Evolutionary conservation across 192 early-diverging fungal genomes (phyloP), one percentile per base, ranked within the genome.

Genomic region (Endogone sp.): DNA sequence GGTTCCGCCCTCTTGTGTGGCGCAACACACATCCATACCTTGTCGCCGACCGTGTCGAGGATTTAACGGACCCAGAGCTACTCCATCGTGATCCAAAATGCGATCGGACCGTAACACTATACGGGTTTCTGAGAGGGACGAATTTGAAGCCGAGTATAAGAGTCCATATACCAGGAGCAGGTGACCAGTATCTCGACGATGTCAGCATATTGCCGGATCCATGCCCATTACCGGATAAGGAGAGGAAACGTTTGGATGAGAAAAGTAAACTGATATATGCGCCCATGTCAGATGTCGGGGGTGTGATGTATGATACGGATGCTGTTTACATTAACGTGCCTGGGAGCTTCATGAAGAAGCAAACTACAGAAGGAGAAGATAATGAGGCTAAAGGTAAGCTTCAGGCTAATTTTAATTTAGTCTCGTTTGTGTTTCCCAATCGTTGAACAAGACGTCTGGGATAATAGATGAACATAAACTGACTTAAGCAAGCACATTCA

Each of bases 281-380:
- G 25, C 98, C 98, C 26, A 98, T 97, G 94, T 94, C 94, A 0
- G 95, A 97, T 71, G 94, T 99, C 27, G 95, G 94, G 69, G 98
- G 98, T 59, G 92, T 99, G 64, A 89, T 98, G 88, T 98, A 98
- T 81, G 98, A 99, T 79, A 97, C 95, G 79, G 98, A 99, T 82
- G 98, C 96, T 4, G 94, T 99, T 24, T 99, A 99, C 72, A 97
- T 99, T 72, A 94, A 97, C 64, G 91, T 99, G 23, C 93, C 93
- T 28, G 96, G 94, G 44, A 82, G 85, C 32, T 93, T 93, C 70
- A 88, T 88, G 28, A 85, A 87, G 69, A 79, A 84, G 71, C 66
- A 68, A 6, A 68, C 72, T 57, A 81, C 75, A 54, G 77, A 75
- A 28, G 75, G 62, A 22, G 76, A 70, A 3, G 71, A 80, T 20